phyloP scores from a whole-genome alignment of 169 alveolate genomes.

The Plasmodium relictum region DNA sequence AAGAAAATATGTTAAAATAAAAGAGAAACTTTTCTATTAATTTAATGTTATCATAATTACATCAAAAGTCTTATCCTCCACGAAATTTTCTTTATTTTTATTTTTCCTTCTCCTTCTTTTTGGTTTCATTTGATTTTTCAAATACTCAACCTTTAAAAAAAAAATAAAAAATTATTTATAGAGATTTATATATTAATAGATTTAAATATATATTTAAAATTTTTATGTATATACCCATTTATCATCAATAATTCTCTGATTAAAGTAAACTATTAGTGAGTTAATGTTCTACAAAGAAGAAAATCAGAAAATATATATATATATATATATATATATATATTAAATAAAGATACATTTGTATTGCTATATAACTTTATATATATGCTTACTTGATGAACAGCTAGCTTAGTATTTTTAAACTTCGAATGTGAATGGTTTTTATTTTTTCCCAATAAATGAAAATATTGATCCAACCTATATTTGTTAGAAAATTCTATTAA shows the following conservation, averaged over 20 bases:
- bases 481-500: conserved; percentile 57
- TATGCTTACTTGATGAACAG: conserved; percentile 44
- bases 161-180: not conserved
- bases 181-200: not conserved
- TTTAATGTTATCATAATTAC: conserved; percentile 12
- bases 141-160: conserved; percentile 38
- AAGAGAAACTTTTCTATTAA: not conserved
- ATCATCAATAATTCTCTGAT: conserved; percentile 55
- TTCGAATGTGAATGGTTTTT: conserved; percentile 33
- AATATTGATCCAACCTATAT: conserved; percentile 71
- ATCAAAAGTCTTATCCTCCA: conserved; percentile 62
- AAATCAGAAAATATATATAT: not conserved
- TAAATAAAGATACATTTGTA: not conserved
- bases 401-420: conserved; percentile 35
- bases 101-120: conserved; percentile 49
- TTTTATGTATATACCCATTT: conserved; percentile 29
- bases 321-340: not conserved
- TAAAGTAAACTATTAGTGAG: conserved; percentile 54
- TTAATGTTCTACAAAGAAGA: conserved; percentile 31
- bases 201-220: not conserved
- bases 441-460: conserved; percentile 65
- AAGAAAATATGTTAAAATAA: not conserved
- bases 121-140: conserved; percentile 62
- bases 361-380: not conserved
- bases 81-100: conserved; percentile 42